Evolutionary conservation across 139 green algal genomes (phyloP).

Genomic region (Monoraphidium neglectum): DNA sequence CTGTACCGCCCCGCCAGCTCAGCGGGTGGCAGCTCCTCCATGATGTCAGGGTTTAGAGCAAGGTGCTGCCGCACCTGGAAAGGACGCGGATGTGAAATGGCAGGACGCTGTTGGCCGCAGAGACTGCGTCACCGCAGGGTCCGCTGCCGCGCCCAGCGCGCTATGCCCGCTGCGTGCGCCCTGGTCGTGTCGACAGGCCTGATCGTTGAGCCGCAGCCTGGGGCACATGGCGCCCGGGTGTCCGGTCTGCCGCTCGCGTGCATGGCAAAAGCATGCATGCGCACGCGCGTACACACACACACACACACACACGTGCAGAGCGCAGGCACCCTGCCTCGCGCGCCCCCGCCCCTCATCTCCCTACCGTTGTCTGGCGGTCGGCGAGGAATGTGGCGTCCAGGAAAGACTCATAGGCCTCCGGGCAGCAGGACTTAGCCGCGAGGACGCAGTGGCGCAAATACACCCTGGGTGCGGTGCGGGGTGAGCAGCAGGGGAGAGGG

Average conservation of each 20-base stretch:
- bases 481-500: too few species aligned
- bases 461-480: slow-evolving; percentile 45
- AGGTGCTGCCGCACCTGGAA: slow-evolving; percentile 76
- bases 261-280: too few species aligned
- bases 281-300: too few species aligned
- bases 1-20: slow-evolving; percentile 77
- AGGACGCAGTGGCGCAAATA: slow-evolving; percentile 94
- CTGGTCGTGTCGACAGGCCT: too few species aligned
- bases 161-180: too few species aligned
- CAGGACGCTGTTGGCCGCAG: too few species aligned
- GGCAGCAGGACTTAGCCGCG: slow-evolving; percentile 65
- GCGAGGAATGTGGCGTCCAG: slow-evolving; percentile 85
- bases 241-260: too few species aligned
- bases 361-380: slow-evolving; percentile 68
- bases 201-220: too few species aligned
- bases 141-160: too few species aligned
- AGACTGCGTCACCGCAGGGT: not conserved
- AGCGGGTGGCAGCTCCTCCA: slow-evolving; percentile 78
- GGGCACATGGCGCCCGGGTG: too few species aligned
- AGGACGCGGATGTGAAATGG: not conserved
- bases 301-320: too few species aligned
- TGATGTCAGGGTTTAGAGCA: slow-evolving; percentile 71
- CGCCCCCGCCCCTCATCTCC: not conserved
- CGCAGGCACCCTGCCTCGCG: too few species aligned
- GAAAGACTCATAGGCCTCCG: slow-evolving; percentile 70